Evolutionary conservation across 2,329 filamentous ascomycete species (phyloP).

Genomic region (Pseudofabraea citricarpa): DNA sequence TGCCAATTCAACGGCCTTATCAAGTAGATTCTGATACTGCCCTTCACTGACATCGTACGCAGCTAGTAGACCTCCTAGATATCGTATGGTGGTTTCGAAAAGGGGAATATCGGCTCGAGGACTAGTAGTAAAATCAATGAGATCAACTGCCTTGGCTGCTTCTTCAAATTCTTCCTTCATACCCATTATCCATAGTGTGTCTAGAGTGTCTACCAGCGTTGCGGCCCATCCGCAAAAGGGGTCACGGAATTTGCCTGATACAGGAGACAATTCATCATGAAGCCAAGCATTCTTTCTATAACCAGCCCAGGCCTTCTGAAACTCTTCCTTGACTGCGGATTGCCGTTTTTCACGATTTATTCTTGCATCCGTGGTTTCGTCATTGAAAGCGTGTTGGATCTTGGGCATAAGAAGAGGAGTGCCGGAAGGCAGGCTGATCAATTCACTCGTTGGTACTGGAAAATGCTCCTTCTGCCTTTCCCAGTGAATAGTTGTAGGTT

Average conservation of each 20-base stretch:
- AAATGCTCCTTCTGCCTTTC: constrained; percentile 69
- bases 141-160: constrained; percentile 61
- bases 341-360: constrained; percentile 61
- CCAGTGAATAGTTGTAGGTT: constrained; percentile 57
- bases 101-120: constrained; percentile 69
- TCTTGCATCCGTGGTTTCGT: constrained; percentile 56
- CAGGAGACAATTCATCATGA: constrained; percentile 79
- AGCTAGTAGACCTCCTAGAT: constrained; percentile 78
- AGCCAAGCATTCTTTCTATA: constrained; percentile 78
- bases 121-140: constrained; percentile 80
- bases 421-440: constrained; percentile 73
- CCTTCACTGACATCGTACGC: constrained; percentile 82
- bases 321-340: constrained; percentile 64
- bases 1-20: constrained; percentile 68
- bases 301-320: constrained; percentile 74
- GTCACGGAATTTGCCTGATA: constrained; percentile 63
- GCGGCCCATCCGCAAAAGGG: constrained; percentile 92
- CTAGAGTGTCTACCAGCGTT: constrained; percentile 75
- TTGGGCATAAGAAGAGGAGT: constrained; percentile 65
- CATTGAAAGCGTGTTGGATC: constrained; percentile 70
- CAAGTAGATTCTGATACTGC: constrained; percentile 59
- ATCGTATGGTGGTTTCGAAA: constrained; percentile 89
- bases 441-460: constrained; percentile 64
- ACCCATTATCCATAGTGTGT: constrained; percentile 85
- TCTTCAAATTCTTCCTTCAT: constrained; percentile 75